These are phyloP conservation scores for Candida sojae DNA, from an alignment of 1,139 yeast genomes.

Conservation along the genomic window DNA sequence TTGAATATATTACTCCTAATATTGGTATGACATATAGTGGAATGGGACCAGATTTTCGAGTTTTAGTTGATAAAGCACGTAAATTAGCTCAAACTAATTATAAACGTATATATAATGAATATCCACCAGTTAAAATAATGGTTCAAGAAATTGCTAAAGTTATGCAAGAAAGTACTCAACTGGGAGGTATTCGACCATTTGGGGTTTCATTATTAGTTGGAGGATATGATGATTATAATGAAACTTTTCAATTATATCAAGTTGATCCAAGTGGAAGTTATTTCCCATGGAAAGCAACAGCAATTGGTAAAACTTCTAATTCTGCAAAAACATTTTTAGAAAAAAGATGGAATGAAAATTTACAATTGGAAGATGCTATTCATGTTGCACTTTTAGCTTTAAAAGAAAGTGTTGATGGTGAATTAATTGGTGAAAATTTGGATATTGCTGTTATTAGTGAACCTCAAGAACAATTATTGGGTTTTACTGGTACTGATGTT, in stretches of 20 bases:
- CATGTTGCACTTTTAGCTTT: constrained; percentile 93
- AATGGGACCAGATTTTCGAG: constrained; percentile 99
- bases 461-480: constrained; percentile 78
- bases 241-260: constrained; percentile 82
- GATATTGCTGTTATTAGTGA: constrained; percentile 89
- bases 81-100: constrained; percentile 91
- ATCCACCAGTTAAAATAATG: constrained; percentile 93
- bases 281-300: constrained; percentile 99
- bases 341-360: constrained; percentile 96
- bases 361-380: constrained; percentile 96
- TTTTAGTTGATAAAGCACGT: constrained; percentile 89
- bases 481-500: constrained; percentile 80
- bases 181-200: constrained; percentile 97
- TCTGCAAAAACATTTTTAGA: constrained; percentile 96
- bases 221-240: constrained; percentile 82
- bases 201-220: constrained; percentile 95
- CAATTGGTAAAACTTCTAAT: constrained; percentile 92
- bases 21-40: constrained; percentile 97
- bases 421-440: constrained; percentile 93
- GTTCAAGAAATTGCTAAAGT: constrained; percentile 94
- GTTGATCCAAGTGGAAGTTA: constrained; percentile 98
- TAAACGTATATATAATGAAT: constrained; percentile 91
- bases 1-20: constrained; percentile 86
- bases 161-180: constrained; percentile 98
- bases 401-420: constrained; percentile 97